Evolutionary conservation across 768 basidiomycete species (phyloP).

Genomic region (Mycena epipterygia): DNA sequence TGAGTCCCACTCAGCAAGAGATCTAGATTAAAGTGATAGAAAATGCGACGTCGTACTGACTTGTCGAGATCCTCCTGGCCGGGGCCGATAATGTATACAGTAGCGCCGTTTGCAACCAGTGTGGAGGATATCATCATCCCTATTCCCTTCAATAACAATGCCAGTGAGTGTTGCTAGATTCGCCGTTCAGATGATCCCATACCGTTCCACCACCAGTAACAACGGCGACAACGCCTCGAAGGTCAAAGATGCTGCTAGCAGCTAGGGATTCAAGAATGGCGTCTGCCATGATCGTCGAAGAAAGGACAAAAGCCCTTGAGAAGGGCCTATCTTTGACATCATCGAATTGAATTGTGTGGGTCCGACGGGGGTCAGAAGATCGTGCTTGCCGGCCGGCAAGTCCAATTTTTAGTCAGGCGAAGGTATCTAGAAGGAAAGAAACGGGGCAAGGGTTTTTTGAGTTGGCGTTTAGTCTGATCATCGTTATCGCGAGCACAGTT

Average conservation of each 20-base stretch:
- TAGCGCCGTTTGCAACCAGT: conserved; percentile 62
- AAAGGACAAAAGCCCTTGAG: no score
- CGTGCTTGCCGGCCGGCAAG: no score
- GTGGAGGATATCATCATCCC: conserved; percentile 65
- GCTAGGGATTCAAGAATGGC: conserved; percentile 48
- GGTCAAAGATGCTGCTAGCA: conserved; percentile 56
- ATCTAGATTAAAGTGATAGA: neutral
- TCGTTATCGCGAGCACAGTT: no score
- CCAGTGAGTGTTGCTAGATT: no score
- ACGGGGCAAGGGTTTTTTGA: no score
- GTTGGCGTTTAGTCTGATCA: no score
- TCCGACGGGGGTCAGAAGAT: no score
- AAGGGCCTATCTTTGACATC: no score
- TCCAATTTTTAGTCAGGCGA: no score
- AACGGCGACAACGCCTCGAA: conserved; percentile 59
- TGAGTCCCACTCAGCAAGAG: conserved; percentile 13
- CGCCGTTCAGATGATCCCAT: no score
- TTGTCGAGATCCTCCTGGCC: conserved; percentile 56
- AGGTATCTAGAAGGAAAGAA: no score
- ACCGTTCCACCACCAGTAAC: conserved; percentile 62
- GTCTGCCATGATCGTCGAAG: conserved; percentile 36
- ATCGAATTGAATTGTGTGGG: no score
- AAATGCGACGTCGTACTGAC: conserved; percentile 35
- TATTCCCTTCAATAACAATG: conserved; percentile 57
- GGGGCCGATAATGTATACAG: conserved; percentile 62